These are phyloP conservation scores for Tetragonia tetragonoides DNA, from an alignment of 148 eudicot genomes.

Conservation along the genomic window DNA sequence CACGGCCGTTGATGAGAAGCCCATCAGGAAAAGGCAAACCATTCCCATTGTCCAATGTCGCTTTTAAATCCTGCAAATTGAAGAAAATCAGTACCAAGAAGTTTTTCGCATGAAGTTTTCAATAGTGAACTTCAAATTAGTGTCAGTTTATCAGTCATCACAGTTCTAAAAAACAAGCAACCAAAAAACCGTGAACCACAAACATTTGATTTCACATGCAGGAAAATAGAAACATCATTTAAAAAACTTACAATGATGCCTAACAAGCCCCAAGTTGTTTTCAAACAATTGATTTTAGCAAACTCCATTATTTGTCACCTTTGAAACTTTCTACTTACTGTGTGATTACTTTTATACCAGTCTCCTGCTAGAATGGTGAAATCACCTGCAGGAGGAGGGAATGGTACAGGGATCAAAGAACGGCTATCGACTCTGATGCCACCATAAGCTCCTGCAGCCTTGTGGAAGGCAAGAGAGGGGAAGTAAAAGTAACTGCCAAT, in stretches of 20 bases:
- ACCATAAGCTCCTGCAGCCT: constrained; percentile 73
- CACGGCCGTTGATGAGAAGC: constrained; percentile 63
- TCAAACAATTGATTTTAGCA: too few species aligned
- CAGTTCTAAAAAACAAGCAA: too few species aligned
- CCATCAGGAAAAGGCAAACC: constrained; percentile 70
- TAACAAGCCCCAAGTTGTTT: too few species aligned
- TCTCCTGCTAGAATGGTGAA: constrained; percentile 65
- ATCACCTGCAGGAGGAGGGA: constrained; percentile 60
- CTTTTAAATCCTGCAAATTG: constrained; percentile 38
- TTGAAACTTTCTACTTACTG: constrained; percentile 36
- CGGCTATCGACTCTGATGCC: constrained; percentile 57
- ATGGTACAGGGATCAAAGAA: constrained; percentile 60
- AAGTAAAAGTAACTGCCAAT: constrained; percentile 72
- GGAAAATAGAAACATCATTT: too few species aligned
- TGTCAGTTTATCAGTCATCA: too few species aligned
- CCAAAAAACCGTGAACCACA: too few species aligned
- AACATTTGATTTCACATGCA: too few species aligned
- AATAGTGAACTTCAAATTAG: neutral
- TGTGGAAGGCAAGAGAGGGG: constrained; percentile 74
- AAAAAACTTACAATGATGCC: neutral
- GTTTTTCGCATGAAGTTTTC: neutral
- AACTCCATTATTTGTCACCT: too few species aligned
- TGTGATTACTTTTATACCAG: constrained; percentile 62
- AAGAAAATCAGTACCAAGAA: neutral
- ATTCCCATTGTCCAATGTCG: constrained; percentile 46